Evolutionary conservation across 768 basidiomycete species (phyloP).

Genomic region (Psilocybe subaeruginosa): DNA sequence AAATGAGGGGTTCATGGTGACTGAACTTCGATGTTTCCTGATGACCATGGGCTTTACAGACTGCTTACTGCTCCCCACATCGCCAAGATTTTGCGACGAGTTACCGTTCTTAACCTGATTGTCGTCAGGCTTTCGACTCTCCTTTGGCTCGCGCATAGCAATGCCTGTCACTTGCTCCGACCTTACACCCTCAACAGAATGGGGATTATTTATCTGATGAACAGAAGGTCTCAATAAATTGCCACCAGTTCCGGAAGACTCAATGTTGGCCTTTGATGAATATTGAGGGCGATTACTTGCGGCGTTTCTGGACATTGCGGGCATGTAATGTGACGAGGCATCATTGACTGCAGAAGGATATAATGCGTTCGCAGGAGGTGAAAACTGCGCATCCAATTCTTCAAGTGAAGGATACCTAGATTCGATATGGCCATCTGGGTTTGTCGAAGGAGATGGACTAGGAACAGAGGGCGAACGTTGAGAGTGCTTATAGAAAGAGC

Average conservation of each 20-base stretch:
- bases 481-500: conserved; percentile 33
- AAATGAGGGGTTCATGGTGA: conserved; percentile 43
- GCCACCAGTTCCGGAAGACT: conserved; percentile 18
- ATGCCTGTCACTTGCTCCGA: conserved; percentile 62
- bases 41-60: conserved; percentile 40
- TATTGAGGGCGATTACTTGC: conserved; percentile 6
- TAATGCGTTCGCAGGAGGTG: conserved; percentile 21
- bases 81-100: not conserved
- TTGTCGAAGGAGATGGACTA: conserved; percentile 23
- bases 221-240: conserved; percentile 25
- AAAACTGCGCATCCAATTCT: conserved; percentile 63
- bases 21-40: conserved; percentile 51
- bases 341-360: conserved; percentile 27
- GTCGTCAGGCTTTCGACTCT: conserved; percentile 17
- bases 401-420: conserved; percentile 88
- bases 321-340: conserved; percentile 13
- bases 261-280: conserved; percentile 12
- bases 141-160: conserved; percentile 47
- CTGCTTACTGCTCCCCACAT: not conserved
- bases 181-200: conserved; percentile 42
- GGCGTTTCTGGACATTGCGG: conserved; percentile 7
- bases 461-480: conserved; percentile 32
- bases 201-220: conserved; percentile 20
- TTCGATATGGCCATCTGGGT: conserved; percentile 56
- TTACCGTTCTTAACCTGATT: not conserved